These are phyloP conservation scores for Lipomyces chichibuensis DNA, from an alignment of 805 yeast genomes.

Conservation along the genomic window DNA sequence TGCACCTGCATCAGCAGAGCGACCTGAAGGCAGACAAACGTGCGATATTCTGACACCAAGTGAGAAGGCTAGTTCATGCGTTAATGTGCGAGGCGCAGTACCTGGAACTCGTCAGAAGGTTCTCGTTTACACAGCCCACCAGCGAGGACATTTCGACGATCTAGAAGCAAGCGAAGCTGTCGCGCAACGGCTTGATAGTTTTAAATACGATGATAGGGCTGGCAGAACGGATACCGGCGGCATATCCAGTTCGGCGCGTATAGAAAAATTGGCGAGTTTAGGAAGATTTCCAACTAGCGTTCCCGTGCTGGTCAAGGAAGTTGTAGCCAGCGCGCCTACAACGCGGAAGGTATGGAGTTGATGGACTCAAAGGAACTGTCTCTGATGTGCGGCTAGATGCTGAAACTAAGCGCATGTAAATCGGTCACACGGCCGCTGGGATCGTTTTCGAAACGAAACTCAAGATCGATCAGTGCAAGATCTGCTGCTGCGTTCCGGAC, in stretches of 20 bases:
- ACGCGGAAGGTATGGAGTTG: conserved; percentile 7
- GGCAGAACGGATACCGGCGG: neutral
- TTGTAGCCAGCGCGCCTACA: neutral
- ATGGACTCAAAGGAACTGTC: neutral
- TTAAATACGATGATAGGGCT: conserved; percentile 9
- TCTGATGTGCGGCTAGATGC: neutral
- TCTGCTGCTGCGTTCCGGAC: conserved; percentile 10
- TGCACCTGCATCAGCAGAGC: neutral
- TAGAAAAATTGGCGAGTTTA: neutral
- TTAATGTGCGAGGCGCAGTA: neutral
- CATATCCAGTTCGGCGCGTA: neutral
- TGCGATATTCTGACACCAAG: neutral
- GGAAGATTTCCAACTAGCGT: neutral
- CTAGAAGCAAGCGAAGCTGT: conserved; percentile 12
- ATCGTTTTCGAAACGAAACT: conserved; percentile 1
- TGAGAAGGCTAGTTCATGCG: neutral
- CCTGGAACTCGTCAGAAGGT: neutral
- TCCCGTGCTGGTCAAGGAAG: neutral
- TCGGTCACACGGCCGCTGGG: conserved; percentile 2
- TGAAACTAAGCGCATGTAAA: neutral
- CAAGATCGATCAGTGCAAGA: conserved; percentile 11
- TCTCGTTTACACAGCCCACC: conserved; percentile 16
- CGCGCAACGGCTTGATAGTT: conserved; percentile 9
- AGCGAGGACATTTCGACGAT: conserved; percentile 28
- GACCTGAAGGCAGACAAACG: neutral